Percentiles rank a stretch among this genome's conserved stretches.
Evolutionary conservation across 2,329 filamentous ascomycete species (phyloP).

Genomic region (Epichloe sp.): DNA sequence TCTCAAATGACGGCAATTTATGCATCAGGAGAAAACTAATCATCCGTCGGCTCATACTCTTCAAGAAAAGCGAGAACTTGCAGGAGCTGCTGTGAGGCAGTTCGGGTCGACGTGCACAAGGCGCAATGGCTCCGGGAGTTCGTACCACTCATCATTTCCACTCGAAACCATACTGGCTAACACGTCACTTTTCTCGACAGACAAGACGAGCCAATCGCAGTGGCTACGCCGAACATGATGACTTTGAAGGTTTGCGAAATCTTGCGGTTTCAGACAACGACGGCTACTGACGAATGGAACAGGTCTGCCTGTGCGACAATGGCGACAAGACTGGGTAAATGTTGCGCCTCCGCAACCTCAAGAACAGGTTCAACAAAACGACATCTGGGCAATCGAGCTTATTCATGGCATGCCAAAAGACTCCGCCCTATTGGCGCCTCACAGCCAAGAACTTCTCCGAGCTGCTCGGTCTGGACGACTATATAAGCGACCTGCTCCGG

Average conservation of each 20-base stretch:
- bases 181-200: conserved; percentile 17
- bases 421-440: conserved; percentile 59
- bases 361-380: conserved; percentile 49
- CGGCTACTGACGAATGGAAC: conserved; percentile 19
- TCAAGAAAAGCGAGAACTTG: neutral
- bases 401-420: conserved; percentile 77
- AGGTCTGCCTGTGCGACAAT: conserved; percentile 83
- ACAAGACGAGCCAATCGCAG: conserved; percentile 44
- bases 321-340: conserved; percentile 59
- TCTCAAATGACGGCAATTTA: neutral
- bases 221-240: conserved; percentile 46
- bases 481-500: conserved; percentile 56
- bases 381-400: conserved; percentile 63
- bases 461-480: conserved; percentile 65
- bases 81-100: neutral
- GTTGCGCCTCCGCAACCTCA: conserved; percentile 52
- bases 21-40: neutral
- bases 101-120: neutral
- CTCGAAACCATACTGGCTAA: conserved; percentile 7
- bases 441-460: conserved; percentile 71
- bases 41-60: neutral
- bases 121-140: conserved; percentile 29
- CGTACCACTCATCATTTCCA: conserved; percentile 4
- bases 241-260: conserved; percentile 38
- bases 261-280: neutral